Percentiles rank a stretch among this genome's conserved stretches.
phyloP scores from a whole-genome alignment of 805 yeast genomes.

The Cyberlindnera americana region DNA sequence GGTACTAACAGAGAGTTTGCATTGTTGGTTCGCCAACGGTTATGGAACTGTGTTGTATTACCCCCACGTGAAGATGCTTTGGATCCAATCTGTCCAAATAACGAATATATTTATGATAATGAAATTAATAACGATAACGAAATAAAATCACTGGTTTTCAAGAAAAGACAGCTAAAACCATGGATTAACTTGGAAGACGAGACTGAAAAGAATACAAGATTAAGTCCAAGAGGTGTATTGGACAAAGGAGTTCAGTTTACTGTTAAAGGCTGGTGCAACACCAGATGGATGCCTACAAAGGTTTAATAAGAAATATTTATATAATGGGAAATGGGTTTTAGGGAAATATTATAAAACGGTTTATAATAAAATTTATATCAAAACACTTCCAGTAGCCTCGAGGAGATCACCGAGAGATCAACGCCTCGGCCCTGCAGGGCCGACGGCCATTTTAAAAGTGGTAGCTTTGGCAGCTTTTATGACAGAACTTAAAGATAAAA shows the following conservation, averaged over 20 bases:
- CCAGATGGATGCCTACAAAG: conserved; percentile 23
- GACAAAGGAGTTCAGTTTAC: conserved; percentile 24
- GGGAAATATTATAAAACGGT: too few species aligned
- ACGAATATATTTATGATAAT: conserved; percentile 24
- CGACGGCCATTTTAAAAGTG: too few species aligned
- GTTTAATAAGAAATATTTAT: neutral
- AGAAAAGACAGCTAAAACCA: conserved; percentile 23
- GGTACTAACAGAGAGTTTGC: conserved; percentile 36
- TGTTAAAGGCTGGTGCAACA: conserved; percentile 29
- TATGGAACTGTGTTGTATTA: conserved; percentile 51
- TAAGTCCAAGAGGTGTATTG: conserved; percentile 23
- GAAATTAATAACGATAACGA: conserved; percentile 3
- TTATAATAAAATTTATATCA: too few species aligned
- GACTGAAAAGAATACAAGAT: conserved; percentile 7
- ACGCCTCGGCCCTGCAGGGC: too few species aligned
- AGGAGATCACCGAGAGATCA: too few species aligned
- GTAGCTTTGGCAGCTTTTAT: too few species aligned
- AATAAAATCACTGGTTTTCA: conserved; percentile 21
- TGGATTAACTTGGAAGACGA: conserved; percentile 29
- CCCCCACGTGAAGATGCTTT: conserved; percentile 45
- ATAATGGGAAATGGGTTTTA: neutral
- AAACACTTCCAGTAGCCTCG: too few species aligned
- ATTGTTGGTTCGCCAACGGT: conserved; percentile 42
- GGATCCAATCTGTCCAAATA: conserved; percentile 21
- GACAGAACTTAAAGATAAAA: too few species aligned